A percentile compares a stretch with the other conserved stretches of the same genome.
phyloP scores from a whole-genome alignment of 345 rosid species.

The Passiflora organensis region DNA sequence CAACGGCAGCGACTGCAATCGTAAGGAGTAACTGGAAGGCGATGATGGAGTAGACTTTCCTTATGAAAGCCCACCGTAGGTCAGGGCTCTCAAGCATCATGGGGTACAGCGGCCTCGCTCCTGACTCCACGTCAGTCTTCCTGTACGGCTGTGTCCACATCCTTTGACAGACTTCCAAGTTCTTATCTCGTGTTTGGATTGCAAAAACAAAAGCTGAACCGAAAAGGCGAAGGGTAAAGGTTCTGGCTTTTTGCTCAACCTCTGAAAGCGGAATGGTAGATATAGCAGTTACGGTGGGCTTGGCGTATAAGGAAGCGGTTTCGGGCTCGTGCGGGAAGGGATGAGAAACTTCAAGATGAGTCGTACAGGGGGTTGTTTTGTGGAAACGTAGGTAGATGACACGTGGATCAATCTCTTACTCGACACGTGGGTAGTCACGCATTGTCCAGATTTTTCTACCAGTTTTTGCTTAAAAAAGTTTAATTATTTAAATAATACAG shows the following conservation, averaged over 20 bases:
- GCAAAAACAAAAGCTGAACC: too few species aligned
- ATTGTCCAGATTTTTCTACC: neutral
- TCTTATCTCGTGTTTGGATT: neutral
- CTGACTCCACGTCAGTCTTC: slow-evolving; percentile 70
- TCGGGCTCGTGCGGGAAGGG: neutral
- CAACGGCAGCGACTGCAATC: slow-evolving; percentile 67
- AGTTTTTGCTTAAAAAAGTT: too few species aligned
- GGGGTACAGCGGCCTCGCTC: slow-evolving; percentile 65
- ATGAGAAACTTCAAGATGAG: slow-evolving; percentile 7
- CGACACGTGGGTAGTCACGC: neutral
- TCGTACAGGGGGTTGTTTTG: neutral
- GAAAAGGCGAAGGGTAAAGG: neutral
- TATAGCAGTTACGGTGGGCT: neutral
- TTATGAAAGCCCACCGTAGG: slow-evolving; percentile 87
- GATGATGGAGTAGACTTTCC: slow-evolving; percentile 75
- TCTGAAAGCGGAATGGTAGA: neutral
- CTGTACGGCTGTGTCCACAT: slow-evolving; percentile 52
- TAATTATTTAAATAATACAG: too few species aligned
- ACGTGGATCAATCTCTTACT: neutral
- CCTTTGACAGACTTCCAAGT: too few species aligned
- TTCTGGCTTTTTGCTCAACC: neutral
- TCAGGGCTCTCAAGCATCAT: slow-evolving; percentile 81
- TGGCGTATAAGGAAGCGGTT: neutral
- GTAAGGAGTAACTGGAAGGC: slow-evolving; percentile 67
- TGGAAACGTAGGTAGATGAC: neutral